Conservation (phyloP, 2,329 filamentous ascomycete genomes). For the Diaporthe vaccinii region DNA sequence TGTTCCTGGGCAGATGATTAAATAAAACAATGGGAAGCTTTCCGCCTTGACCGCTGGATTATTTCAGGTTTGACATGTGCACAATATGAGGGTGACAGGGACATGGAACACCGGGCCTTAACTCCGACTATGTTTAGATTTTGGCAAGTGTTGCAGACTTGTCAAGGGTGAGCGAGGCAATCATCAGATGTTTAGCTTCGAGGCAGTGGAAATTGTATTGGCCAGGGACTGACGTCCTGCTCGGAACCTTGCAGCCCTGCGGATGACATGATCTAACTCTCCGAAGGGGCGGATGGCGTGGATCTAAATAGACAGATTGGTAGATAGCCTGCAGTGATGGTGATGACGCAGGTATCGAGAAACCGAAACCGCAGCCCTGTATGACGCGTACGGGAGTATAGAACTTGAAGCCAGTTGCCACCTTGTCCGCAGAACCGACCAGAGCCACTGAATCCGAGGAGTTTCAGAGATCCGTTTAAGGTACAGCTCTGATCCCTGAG, state of each 20-base stretch:
- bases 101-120: too few relatives aligned
- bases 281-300: not conserved
- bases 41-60: too few relatives aligned
- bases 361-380: not conserved
- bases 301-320: not conserved
- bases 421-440: not conserved
- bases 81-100: not conserved
- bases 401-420: not conserved
- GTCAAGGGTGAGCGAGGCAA: not conserved
- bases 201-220: not conserved
- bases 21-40: too few relatives aligned
- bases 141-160: not conserved
- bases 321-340: not conserved
- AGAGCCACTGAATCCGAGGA: not conserved
- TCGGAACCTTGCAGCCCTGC: not conserved
- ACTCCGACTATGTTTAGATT: not conserved
- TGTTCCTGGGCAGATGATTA: too few relatives aligned
- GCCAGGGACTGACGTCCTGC: not conserved
- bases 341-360: not conserved
- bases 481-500: not conserved
- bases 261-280: not conserved
- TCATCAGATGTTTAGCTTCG: not conserved
- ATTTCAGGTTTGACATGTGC: not conserved
- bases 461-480: constrained; percentile 16
- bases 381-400: not conserved